Conservation (phyloP, 2,329 filamentous ascomycete genomes). For the Aureobasidium namibiae region DNA sequence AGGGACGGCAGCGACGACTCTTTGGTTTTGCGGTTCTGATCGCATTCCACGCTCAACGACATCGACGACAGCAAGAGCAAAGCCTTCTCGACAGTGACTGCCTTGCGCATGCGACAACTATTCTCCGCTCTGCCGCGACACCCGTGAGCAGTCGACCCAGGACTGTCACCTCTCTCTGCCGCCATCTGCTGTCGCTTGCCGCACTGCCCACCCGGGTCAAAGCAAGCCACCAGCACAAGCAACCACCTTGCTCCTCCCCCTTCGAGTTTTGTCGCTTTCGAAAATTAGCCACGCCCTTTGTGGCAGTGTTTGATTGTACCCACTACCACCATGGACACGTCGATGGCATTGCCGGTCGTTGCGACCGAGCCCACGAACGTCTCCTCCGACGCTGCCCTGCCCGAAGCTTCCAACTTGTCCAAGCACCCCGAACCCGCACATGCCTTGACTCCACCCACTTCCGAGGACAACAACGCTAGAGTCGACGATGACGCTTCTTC, state of each 20-base stretch:
- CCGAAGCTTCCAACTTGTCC: slow-evolving; percentile 6
- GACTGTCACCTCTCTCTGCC: slow-evolving; percentile 1
- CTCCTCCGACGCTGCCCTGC: slow-evolving; percentile 8
- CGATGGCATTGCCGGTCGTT: neutral
- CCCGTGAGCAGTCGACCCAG: slow-evolving; percentile 8
- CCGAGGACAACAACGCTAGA: slow-evolving; percentile 42
- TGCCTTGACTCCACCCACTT: slow-evolving; percentile 44
- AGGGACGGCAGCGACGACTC: slow-evolving; percentile 1
- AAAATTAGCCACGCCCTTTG: slow-evolving; percentile 3
- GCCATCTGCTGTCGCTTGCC: slow-evolving; percentile 2
- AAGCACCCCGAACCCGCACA: slow-evolving; percentile 19
- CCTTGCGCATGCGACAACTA: slow-evolving; percentile 2
- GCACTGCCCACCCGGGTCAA: neutral
- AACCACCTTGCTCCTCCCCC: neutral
- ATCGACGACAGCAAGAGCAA: neutral
- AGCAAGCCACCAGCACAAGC: neutral
- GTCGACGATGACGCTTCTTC: slow-evolving; percentile 34
- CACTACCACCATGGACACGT: neutral
- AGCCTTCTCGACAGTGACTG: neutral
- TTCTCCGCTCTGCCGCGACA: neutral
- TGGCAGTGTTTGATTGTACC: neutral
- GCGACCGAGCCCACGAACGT: slow-evolving; percentile 2
- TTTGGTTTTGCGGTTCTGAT: neutral
- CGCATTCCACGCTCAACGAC: slow-evolving; percentile 4
- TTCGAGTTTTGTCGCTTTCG: neutral